Evolutionary conservation across 306 rosid species (phyloP).

Genomic region (Rosa persica): DNA sequence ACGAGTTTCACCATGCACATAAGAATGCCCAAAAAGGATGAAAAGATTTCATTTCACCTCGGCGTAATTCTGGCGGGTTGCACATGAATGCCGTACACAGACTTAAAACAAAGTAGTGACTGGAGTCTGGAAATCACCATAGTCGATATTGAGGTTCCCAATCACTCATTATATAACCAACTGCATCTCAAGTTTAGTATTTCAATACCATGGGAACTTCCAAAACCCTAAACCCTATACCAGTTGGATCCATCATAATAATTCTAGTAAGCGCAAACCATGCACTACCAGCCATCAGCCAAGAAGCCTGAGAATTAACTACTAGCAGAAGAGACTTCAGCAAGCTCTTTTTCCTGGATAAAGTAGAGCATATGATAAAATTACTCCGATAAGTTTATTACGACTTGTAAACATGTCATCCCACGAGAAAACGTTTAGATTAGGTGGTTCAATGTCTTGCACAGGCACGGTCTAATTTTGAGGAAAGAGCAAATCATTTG

Average conservation of each 20-base stretch:
- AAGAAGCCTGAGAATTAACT: background rate
- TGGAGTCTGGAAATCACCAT: constrained; percentile 7
- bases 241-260: background rate
- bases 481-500: background rate
- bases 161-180: background rate
- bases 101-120: background rate
- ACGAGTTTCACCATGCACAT: constrained; percentile 2
- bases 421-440: background rate
- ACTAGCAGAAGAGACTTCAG: too few species aligned
- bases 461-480: background rate
- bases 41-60: constrained; percentile 2
- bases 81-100: constrained; percentile 14
- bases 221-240: background rate
- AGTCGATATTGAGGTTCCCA: constrained; percentile 21
- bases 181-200: background rate
- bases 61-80: constrained; percentile 16
- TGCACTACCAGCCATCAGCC: background rate
- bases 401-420: background rate
- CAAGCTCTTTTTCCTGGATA: too few species aligned
- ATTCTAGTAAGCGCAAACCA: background rate
- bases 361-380: too few species aligned
- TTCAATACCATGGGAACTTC: constrained; percentile 7
- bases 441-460: background rate
- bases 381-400: too few species aligned
- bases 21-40: background rate